Conservation (phyloP, 331 rosid genomes). For the Pyracantha coccinea region DNA sequence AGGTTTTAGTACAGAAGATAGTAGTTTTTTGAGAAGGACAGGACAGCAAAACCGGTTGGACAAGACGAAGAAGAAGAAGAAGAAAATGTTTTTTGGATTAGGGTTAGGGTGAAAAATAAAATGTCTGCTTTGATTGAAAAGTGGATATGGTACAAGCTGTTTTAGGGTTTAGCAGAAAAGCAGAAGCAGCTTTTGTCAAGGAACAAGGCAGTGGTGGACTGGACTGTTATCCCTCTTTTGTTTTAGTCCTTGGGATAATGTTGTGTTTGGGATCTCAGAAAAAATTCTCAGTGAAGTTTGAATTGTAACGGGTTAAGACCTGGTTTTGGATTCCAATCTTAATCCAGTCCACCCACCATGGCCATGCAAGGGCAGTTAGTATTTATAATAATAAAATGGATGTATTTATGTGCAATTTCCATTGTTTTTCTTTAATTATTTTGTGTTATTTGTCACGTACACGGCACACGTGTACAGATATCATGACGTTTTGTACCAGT, state of each 20-base stretch:
- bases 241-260: constrained; percentile 11
- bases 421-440: too few relatives aligned
- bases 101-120: constrained; percentile 30
- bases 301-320: background rate
- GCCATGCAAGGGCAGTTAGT: constrained; percentile 7
- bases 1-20: background rate
- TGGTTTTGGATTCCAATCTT: background rate
- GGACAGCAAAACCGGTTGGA: background rate
- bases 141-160: too few relatives aligned
- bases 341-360: constrained; percentile 1
- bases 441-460: too few relatives aligned
- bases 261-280: background rate
- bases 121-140: constrained; percentile 4
- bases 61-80: background rate
- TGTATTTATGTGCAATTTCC: too few relatives aligned
- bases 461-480: fast-evolving
- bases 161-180: too few relatives aligned
- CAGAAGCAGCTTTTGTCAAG: constrained; percentile 14
- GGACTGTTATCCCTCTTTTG: constrained; percentile 4
- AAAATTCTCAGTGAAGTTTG: background rate
- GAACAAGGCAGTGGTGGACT: background rate
- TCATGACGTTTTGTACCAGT: too few relatives aligned
- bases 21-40: background rate
- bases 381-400: background rate
- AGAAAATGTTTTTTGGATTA: background rate